Percentiles rank a stretch among this genome's conserved stretches.
These are phyloP conservation scores for Penicillium coprophilum DNA, from an alignment of 495 filamentous ascomycete genomes.

Conservation along the genomic window DNA sequence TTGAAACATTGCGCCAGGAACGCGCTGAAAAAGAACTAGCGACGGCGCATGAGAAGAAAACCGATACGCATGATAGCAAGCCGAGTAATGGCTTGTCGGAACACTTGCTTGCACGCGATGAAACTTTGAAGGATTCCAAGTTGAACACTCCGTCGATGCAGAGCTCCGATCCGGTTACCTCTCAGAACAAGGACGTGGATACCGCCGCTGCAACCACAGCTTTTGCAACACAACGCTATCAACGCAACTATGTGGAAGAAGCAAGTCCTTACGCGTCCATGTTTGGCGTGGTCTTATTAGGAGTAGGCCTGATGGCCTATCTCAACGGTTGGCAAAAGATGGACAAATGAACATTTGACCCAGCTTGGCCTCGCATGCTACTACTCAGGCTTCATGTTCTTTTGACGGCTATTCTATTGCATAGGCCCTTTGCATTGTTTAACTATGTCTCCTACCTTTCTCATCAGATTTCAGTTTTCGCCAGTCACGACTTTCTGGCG, in stretches of 20 bases:
- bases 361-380: slow-evolving; percentile 14
- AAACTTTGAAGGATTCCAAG: slow-evolving; percentile 17
- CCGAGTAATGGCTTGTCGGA: slow-evolving; percentile 6
- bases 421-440: slow-evolving; percentile 31
- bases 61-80: slow-evolving; percentile 11
- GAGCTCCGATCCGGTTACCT: slow-evolving; percentile 27
- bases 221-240: slow-evolving; percentile 41
- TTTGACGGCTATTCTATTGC: slow-evolving; percentile 18
- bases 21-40: slow-evolving; percentile 42
- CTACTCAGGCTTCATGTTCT: slow-evolving; percentile 22
- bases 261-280: slow-evolving; percentile 83
- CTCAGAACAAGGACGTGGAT: slow-evolving; percentile 39
- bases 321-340: slow-evolving; percentile 83
- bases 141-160: slow-evolving; percentile 21
- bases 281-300: slow-evolving; percentile 83
- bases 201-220: slow-evolving; percentile 38
- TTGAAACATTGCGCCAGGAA: slow-evolving; percentile 71
- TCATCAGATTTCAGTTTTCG: slow-evolving; percentile 28
- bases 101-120: slow-evolving; percentile 3
- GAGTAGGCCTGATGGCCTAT: slow-evolving; percentile 91
- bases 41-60: neutral
- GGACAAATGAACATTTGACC: slow-evolving; percentile 58
- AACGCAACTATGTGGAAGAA: slow-evolving; percentile 53
- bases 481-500: slow-evolving; percentile 46
- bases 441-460: slow-evolving; percentile 30